Percentiles rank a stretch among this genome's conserved stretches.
These are phyloP conservation scores for Sindora glabra DNA, from an alignment of 306 rosid genomes.

Conservation along the genomic window DNA sequence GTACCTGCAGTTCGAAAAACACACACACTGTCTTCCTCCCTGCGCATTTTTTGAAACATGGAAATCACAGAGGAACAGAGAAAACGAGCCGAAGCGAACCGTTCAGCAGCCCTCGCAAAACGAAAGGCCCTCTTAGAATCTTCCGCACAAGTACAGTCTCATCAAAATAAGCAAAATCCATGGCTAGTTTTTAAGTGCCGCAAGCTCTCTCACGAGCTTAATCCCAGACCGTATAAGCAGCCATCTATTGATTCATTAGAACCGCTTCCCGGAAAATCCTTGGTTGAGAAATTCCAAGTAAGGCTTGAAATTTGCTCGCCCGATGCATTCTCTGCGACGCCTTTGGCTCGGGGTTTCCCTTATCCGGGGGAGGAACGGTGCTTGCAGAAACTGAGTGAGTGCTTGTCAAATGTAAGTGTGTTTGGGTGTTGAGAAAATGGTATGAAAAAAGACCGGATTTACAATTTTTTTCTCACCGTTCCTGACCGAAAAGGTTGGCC, in stretches of 20 bases:
- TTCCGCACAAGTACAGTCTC: slow-evolving; percentile 4
- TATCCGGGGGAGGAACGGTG: slow-evolving; percentile 45
- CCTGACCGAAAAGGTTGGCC: neutral
- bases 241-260: neutral
- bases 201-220: slow-evolving; percentile 31
- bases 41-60: slow-evolving; percentile 14
- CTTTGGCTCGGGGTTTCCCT: slow-evolving; percentile 19
- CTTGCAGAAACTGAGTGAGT: slow-evolving; percentile 27
- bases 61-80: slow-evolving; percentile 66
- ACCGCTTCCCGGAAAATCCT: neutral
- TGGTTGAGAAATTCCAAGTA: slow-evolving; percentile 36
- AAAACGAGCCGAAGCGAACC: slow-evolving; percentile 65
- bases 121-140: slow-evolving; percentile 57
- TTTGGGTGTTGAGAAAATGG: neutral
- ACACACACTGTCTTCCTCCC: neutral
- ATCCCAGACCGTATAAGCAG: neutral
- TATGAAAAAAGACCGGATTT: neutral
- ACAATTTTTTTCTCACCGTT: neutral
- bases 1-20: neutral
- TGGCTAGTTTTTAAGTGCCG: slow-evolving; percentile 76
- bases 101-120: slow-evolving; percentile 67
- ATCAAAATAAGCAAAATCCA: slow-evolving; percentile 2
- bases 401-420: slow-evolving; percentile 38
- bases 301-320: slow-evolving; percentile 74
- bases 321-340: slow-evolving; percentile 59